phyloP scores from a whole-genome alignment of 2,329 filamentous ascomycete species.

The Gnomoniopsis smithogilvyi region DNA sequence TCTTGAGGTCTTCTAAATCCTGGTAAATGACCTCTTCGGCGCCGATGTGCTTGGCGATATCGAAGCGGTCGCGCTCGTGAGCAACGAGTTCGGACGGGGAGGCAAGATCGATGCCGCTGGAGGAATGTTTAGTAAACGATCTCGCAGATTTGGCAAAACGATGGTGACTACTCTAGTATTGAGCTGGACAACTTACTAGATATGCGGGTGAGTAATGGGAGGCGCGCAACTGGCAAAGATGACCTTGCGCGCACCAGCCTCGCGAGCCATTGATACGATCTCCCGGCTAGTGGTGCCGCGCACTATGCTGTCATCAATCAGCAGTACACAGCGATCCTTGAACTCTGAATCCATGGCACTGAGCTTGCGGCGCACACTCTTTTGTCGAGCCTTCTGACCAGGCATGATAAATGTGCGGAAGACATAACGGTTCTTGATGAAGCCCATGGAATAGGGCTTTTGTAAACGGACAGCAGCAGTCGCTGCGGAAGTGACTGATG shows the following conservation, averaged over 20 bases:
- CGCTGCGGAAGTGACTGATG: conserved; percentile 76
- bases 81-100: conserved; percentile 35
- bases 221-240: conserved; percentile 82
- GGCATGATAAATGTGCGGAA: conserved; percentile 69
- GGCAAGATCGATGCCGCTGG: conserved; percentile 14
- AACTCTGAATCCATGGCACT: conserved; percentile 87
- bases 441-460: conserved; percentile 76
- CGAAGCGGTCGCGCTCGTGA: conserved; percentile 34
- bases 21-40: conserved; percentile 55
- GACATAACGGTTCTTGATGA: conserved; percentile 83
- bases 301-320: conserved; percentile 90
- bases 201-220: conserved; percentile 79
- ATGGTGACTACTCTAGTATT: not conserved
- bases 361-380: conserved; percentile 85
- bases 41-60: conserved; percentile 41
- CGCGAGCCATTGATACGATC: conserved; percentile 79
- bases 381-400: conserved; percentile 74
- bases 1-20: conserved; percentile 71
- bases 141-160: not conserved
- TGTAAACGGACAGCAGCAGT: conserved; percentile 71
- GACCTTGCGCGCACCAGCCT: conserved; percentile 78
- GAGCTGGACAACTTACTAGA: conserved; percentile 56
- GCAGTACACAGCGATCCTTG: conserved; percentile 70
- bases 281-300: conserved; percentile 79
- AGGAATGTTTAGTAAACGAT: not conserved